Percentiles rank a stretch among this genome's conserved stretches.
Conservation (phyloP, 768 basidiomycete species). For the Rhizopogon sp. region DNA sequence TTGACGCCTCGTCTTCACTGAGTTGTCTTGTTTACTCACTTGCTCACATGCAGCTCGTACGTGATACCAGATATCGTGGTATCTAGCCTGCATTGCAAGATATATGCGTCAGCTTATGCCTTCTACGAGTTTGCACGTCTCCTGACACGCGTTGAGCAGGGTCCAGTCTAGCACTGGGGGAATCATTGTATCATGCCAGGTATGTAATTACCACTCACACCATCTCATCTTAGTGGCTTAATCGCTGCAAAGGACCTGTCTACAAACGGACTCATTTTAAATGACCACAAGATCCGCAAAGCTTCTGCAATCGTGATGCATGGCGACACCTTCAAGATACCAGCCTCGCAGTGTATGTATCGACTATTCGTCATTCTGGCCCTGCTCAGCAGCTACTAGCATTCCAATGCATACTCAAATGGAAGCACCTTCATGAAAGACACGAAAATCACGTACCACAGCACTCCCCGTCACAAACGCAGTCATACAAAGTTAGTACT, state of each 20-base stretch:
- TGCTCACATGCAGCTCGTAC: slow-evolving; percentile 40
- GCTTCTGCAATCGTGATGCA: slow-evolving; percentile 71
- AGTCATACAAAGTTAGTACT: slow-evolving; percentile 45
- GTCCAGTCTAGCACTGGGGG: slow-evolving; percentile 68
- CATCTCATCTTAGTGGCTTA: not conserved
- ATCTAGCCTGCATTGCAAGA: slow-evolving; percentile 69
- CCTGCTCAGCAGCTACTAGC: slow-evolving; percentile 29
- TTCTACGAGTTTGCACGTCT: not conserved
- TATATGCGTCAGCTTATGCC: slow-evolving; percentile 60
- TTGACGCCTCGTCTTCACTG: not conserved
- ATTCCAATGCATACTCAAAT: slow-evolving; percentile 61
- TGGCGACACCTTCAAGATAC: slow-evolving; percentile 65
- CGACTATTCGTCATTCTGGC: not conserved
- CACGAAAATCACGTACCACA: slow-evolving; percentile 48
- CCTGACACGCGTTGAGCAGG: slow-evolving; percentile 28
- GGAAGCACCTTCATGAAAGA: slow-evolving; percentile 46
- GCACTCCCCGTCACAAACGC: slow-evolving; percentile 51
- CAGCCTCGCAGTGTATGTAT: slow-evolving; percentile 54
- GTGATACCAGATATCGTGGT: slow-evolving; percentile 57
- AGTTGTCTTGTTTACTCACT: not conserved
- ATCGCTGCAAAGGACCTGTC: slow-evolving; percentile 59
- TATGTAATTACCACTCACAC: slow-evolving; percentile 21
- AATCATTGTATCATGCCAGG: slow-evolving; percentile 76
- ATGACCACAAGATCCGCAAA: slow-evolving; percentile 64
- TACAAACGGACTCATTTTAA: slow-evolving; percentile 69